Evolutionary conservation across 352 stramenopile genomes (phyloP).

Genomic region (Phytophthora syringae): DNA sequence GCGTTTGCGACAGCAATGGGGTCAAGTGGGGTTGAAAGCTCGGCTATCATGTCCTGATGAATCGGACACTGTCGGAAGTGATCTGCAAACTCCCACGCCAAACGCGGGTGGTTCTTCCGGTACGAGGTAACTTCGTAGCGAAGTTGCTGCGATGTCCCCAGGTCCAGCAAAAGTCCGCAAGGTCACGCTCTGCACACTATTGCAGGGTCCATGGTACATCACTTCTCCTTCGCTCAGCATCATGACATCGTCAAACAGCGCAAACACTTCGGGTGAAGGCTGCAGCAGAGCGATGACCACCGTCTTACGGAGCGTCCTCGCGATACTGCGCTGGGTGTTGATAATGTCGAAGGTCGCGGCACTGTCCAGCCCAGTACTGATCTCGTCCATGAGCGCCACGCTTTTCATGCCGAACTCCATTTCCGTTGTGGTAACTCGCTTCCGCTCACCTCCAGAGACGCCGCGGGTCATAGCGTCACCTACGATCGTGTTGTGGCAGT

Average conservation of each 20-base stretch:
- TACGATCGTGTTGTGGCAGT: conserved; percentile 40
- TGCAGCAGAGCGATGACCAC: conserved; percentile 80
- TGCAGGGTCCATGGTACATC: conserved; percentile 31
- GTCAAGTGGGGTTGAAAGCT: conserved; percentile 2
- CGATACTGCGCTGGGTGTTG: conserved; percentile 35
- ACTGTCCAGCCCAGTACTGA: conserved; percentile 92
- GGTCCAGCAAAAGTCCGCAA: conserved; percentile 46
- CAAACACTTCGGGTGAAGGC: conserved; percentile 91
- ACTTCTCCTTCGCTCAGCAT: conserved; percentile 61
- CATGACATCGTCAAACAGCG: conserved; percentile 73
- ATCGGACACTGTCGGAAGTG: conserved; percentile 23
- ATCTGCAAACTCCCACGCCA: conserved; percentile 43
- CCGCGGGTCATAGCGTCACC: conserved; percentile 59
- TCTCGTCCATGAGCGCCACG: conserved; percentile 89
- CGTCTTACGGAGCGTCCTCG: conserved; percentile 39
- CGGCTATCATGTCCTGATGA: conserved; percentile 9
- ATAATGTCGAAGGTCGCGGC: conserved; percentile 54
- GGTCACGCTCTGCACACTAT: conserved; percentile 24
- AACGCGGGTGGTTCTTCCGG: conserved; percentile 20
- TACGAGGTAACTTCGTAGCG: conserved; percentile 13
- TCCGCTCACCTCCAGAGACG: conserved; percentile 83
- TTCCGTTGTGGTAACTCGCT: conserved; percentile 42
- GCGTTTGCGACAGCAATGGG: conserved; percentile 9
- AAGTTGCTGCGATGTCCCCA: conserved; percentile 39
- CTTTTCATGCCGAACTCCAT: conserved; percentile 85